These are phyloP conservation scores for Trichocladium antarcticum DNA, from an alignment of 495 filamentous ascomycete species.

Conservation along the genomic window DNA sequence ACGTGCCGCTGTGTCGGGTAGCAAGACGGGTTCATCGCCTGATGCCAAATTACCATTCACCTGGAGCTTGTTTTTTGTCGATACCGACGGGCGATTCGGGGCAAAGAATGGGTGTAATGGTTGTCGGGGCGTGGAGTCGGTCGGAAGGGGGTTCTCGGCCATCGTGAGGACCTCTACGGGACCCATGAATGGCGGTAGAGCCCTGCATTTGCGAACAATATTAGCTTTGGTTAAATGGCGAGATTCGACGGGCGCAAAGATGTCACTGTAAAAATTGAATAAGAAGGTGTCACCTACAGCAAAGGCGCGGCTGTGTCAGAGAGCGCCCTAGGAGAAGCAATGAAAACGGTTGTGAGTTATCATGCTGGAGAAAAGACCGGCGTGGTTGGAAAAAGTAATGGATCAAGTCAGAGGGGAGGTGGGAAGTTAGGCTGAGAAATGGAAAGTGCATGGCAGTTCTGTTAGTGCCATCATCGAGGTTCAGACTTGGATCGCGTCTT, in stretches of 20 bases:
- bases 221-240: too few species aligned
- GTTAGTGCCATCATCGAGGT: too few species aligned
- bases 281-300: not conserved
- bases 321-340: not conserved
- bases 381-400: not conserved
- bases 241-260: too few species aligned
- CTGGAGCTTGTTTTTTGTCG: not conserved
- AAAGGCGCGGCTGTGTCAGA: not conserved
- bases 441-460: not conserved
- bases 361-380: not conserved
- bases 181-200: conserved; percentile 12
- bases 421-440: not conserved
- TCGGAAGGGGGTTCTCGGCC: conserved; percentile 13
- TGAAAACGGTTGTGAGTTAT: not conserved
- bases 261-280: not conserved
- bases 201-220: not conserved
- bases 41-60: conserved; percentile 3
- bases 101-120: conserved; percentile 27
- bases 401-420: not conserved
- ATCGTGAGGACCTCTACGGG: conserved; percentile 21
- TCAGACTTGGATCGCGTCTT: not conserved
- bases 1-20: not conserved
- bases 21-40: not conserved
- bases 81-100: conserved; percentile 6
- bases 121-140: conserved; percentile 7